These are phyloP conservation scores for Henningerozyma blattae DNA, from an alignment of 805 yeast species.

Conservation along the genomic window DNA sequence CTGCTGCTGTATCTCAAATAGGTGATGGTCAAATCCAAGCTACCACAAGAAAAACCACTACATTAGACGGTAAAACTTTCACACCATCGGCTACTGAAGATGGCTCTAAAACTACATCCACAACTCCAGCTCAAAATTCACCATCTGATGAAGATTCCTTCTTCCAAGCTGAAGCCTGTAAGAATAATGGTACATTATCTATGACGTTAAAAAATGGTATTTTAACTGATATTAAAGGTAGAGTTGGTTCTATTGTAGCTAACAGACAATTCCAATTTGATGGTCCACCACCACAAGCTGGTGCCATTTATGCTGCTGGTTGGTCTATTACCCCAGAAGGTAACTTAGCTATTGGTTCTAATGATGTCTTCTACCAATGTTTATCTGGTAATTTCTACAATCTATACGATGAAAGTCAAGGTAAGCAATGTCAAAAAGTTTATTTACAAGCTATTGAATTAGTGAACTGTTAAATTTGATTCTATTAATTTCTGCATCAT, in stretches of 20 bases:
- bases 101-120: no score
- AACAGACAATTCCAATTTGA: conserved; percentile 81
- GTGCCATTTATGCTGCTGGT: conserved; percentile 59
- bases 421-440: conserved; percentile 51
- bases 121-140: conserved; percentile 26
- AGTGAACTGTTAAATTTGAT: conserved; percentile 41
- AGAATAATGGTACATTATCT: conserved; percentile 37
- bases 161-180: conserved; percentile 28
- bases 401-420: conserved; percentile 55
- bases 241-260: conserved; percentile 71
- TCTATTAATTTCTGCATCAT: no score
- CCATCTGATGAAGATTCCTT: conserved; percentile 22
- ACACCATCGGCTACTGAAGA: no score
- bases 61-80: no score
- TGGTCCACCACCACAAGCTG: conserved; percentile 80
- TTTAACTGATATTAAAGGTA: conserved; percentile 46
- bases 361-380: conserved; percentile 60
- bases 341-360: conserved; percentile 50
- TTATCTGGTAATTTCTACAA: conserved; percentile 68
- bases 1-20: conserved; percentile 28
- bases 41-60: no score
- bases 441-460: conserved; percentile 47
- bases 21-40: conserved; percentile 32
- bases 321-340: conserved; percentile 47
- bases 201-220: conserved; percentile 28